Evolutionary conservation across 148 eudicot genomes (phyloP).

Genomic region (Camellia lanceoleosa): DNA sequence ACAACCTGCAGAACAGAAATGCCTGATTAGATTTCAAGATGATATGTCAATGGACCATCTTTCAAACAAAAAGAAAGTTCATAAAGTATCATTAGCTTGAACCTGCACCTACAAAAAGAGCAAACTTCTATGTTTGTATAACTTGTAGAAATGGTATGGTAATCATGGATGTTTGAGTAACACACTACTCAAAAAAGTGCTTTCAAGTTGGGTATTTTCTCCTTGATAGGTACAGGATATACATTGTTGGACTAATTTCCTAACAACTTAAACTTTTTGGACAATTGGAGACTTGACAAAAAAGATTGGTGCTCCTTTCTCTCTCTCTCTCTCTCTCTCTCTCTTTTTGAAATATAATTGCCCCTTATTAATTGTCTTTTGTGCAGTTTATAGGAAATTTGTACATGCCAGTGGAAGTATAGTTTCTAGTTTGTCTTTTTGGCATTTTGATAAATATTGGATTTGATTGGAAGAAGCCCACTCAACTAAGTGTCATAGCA

Average conservation of each 20-base stretch:
- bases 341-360: neutral
- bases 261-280: no score
- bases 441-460: no score
- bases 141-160: neutral
- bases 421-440: no score
- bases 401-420: no score
- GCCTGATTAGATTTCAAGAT: neutral
- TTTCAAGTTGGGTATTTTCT: neutral
- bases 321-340: neutral
- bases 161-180: neutral
- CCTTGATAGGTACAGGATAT: neutral
- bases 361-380: no score
- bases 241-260: neutral
- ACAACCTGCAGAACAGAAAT: constrained; percentile 63
- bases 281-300: no score
- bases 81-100: neutral
- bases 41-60: neutral
- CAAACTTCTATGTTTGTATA: neutral
- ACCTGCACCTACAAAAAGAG: neutral
- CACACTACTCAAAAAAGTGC: neutral
- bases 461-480: no score
- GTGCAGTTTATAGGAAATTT: no score
- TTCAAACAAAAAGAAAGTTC: neutral
- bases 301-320: neutral
- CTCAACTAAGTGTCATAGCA: no score